These are phyloP conservation scores for Rhizodiscina lignyota DNA, from an alignment of 495 filamentous ascomycete species.

Conservation along the genomic window DNA sequence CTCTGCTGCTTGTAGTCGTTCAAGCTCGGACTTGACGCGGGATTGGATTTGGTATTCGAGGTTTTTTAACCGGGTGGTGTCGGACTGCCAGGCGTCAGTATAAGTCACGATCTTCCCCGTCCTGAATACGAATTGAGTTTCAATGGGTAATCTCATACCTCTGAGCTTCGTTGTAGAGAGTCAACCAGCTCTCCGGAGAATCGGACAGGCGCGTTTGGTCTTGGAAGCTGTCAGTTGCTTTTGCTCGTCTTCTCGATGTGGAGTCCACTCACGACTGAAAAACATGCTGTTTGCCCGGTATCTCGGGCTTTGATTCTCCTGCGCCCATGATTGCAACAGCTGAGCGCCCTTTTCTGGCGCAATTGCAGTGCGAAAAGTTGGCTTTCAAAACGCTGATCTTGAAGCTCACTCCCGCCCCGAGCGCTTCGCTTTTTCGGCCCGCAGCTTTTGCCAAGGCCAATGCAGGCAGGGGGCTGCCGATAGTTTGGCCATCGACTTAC, in stretches of 20 bases:
- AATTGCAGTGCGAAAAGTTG: no score
- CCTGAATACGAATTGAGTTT: neutral
- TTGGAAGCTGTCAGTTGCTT: constrained; percentile 5
- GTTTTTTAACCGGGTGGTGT: constrained; percentile 66
- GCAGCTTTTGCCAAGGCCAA: no score
- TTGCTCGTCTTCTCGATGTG: constrained; percentile 4
- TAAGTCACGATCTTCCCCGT: neutral
- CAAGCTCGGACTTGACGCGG: constrained; percentile 73
- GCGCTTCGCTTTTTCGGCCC: no score
- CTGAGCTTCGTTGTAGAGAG: constrained; percentile 62
- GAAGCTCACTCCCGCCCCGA: no score
- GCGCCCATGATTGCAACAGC: constrained; percentile 19
- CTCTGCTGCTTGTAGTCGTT: constrained; percentile 46
- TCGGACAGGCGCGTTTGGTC: constrained; percentile 64
- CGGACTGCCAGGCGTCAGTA: constrained; percentile 39
- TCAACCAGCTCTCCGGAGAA: constrained; percentile 77
- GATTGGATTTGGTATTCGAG: constrained; percentile 77
- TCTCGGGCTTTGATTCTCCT: constrained; percentile 19
- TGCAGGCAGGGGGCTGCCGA: no score
- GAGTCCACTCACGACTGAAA: constrained; percentile 18
- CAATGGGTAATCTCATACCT: constrained; percentile 41
- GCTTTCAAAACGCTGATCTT: no score
- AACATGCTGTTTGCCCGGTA: constrained; percentile 18
- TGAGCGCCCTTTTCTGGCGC: no score
- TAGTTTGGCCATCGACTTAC: no score